These are phyloP conservation scores for Cyberlindnera subsufficiens DNA, from an alignment of 805 yeast genomes.

Conservation along the genomic window DNA sequence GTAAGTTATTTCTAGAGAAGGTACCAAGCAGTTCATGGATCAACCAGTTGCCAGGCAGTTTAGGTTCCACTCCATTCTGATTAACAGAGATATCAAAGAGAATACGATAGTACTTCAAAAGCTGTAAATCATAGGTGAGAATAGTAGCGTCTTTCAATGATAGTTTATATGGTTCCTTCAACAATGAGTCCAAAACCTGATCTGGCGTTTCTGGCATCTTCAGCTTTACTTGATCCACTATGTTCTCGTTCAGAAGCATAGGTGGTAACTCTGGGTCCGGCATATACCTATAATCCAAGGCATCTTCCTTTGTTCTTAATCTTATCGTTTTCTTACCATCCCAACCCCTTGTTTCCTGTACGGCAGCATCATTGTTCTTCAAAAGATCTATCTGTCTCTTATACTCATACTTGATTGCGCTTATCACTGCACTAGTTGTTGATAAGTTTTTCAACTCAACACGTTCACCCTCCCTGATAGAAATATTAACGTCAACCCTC, in stretches of 20 bases:
- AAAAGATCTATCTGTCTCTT: constrained; percentile 56
- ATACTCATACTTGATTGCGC: constrained; percentile 72
- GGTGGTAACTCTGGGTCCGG: constrained; percentile 88
- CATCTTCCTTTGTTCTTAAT: constrained; percentile 71
- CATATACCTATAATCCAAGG: constrained; percentile 86
- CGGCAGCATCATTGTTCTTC: constrained; percentile 24
- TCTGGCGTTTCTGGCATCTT: constrained; percentile 61
- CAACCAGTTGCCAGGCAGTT: constrained; percentile 67
- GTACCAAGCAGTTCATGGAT: constrained; percentile 76
- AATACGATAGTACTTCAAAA: constrained; percentile 48
- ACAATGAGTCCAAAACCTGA: constrained; percentile 39
- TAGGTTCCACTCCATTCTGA: constrained; percentile 25
- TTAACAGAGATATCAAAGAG: constrained; percentile 29
- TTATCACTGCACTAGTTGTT: constrained; percentile 70
- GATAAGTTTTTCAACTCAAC: constrained; percentile 90
- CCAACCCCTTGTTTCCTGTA: constrained; percentile 86
- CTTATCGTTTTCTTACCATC: constrained; percentile 65
- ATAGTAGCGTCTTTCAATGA: constrained; percentile 73
- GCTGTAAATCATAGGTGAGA: constrained; percentile 43
- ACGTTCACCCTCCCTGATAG: constrained; percentile 63
- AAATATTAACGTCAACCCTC: constrained; percentile 92
- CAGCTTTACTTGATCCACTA: constrained; percentile 35
- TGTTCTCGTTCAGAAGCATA: constrained; percentile 38
- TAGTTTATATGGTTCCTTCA: constrained; percentile 44
- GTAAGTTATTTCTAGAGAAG: constrained; percentile 43